A percentile compares a stretch with the other conserved stretches of the same genome.
These are phyloP conservation scores for Cladosporium velox DNA, from an alignment of 2,329 filamentous ascomycete species.

Conservation along the genomic window DNA sequence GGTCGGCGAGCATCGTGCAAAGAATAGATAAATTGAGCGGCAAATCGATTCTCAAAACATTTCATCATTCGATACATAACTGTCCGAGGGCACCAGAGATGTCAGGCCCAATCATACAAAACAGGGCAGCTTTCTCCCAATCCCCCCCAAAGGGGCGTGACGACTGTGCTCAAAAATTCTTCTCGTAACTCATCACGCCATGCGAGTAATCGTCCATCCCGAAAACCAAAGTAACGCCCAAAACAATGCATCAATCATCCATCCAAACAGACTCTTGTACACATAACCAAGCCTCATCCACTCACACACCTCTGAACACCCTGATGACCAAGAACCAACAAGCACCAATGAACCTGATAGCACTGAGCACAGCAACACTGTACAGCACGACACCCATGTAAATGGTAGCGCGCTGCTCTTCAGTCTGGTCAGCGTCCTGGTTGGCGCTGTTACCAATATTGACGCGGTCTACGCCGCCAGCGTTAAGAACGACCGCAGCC, in stretches of 20 bases:
- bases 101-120: background rate
- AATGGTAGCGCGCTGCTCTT: conserved; percentile 65
- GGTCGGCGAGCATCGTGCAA: background rate
- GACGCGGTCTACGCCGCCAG: conserved; percentile 67
- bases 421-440: conserved; percentile 48
- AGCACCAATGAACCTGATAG: conserved; percentile 84
- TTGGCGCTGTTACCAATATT: conserved; percentile 34
- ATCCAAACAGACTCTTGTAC: conserved; percentile 18
- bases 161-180: background rate
- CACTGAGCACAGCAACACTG: conserved; percentile 80
- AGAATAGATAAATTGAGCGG: background rate
- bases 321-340: conserved; percentile 90
- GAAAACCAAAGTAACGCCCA: conserved; percentile 28
- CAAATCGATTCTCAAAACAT: background rate
- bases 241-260: conserved; percentile 18
- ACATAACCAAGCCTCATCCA: background rate
- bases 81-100: background rate
- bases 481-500: conserved; percentile 80
- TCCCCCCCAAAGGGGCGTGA: background rate
- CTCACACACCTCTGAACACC: conserved; percentile 66
- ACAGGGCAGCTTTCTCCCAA: background rate
- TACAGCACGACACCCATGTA: conserved; percentile 88
- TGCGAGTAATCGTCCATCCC: conserved; percentile 18
- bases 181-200: conserved; percentile 16
- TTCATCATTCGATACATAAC: background rate